Evolutionary conservation across 208 protist genomes (phyloP).

Genomic region (Phytomonas sp.): DNA sequence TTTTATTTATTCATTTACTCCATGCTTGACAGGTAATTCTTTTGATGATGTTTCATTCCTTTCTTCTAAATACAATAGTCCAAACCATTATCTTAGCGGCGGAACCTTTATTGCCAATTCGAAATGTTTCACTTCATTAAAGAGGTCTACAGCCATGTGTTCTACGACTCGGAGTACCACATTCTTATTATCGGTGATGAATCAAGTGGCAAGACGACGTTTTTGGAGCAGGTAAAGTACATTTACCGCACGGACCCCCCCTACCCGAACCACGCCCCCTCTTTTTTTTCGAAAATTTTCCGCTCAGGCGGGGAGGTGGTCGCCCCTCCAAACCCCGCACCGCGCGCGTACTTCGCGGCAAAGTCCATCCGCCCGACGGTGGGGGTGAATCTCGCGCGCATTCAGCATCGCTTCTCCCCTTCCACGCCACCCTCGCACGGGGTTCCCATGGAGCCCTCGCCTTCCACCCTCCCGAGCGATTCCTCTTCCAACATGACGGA

Average conservation of each 20-base stretch:
- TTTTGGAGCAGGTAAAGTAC: constrained; percentile 96
- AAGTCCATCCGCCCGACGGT: constrained; percentile 96
- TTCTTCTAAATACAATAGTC: too few species aligned
- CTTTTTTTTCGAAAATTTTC: background rate
- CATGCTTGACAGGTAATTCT: too few species aligned
- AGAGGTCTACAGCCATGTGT: constrained; percentile 60
- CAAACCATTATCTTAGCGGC: too few species aligned
- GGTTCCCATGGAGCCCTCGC: too few species aligned
- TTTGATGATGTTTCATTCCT: too few species aligned
- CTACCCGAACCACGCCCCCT: background rate
- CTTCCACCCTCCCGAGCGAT: too few species aligned
- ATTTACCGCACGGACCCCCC: constrained; percentile 28
- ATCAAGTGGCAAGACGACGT: constrained; percentile 96
- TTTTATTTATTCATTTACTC: too few species aligned
- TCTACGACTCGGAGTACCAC: constrained; percentile 75
- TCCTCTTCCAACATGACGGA: too few species aligned
- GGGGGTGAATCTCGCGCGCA: constrained; percentile 93
- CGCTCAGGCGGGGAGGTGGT: background rate
- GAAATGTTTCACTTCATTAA: constrained; percentile 57
- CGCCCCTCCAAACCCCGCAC: constrained; percentile 15
- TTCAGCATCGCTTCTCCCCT: constrained; percentile 67
- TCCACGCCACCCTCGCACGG: too few species aligned
- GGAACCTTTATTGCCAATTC: background rate
- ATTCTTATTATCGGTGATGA: constrained; percentile 94
- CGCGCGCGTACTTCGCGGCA: constrained; percentile 20